phyloP scores from a whole-genome alignment of 768 basidiomycete species.

The Calvatia gigantea region DNA sequence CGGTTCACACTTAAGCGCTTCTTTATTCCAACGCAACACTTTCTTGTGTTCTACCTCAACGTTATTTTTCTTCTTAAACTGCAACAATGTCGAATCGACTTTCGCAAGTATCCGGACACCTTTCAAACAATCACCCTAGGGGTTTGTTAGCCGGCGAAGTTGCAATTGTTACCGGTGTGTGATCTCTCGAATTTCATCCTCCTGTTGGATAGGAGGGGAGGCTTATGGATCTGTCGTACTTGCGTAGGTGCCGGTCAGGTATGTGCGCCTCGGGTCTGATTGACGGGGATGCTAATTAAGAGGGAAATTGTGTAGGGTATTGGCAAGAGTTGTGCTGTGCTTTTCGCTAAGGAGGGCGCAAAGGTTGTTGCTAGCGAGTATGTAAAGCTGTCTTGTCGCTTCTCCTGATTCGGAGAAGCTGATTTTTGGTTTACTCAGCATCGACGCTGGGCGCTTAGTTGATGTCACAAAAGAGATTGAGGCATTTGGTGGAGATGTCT shows the following conservation, averaged over 20 bases:
- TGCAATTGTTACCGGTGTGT: constrained; percentile 79
- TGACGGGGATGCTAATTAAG: not conserved
- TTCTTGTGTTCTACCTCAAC: not conserved
- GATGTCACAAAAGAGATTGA: constrained; percentile 72
- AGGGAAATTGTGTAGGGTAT: constrained; percentile 57
- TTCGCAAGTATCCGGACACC: constrained; percentile 67
- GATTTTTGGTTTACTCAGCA: constrained; percentile 38
- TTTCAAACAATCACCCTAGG: constrained; percentile 47
- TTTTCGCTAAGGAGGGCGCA: constrained; percentile 83
- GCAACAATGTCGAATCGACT: constrained; percentile 52
- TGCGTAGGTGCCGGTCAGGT: constrained; percentile 73
- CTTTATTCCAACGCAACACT: not conserved
- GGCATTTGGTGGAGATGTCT: constrained; percentile 65
- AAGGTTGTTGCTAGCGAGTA: constrained; percentile 86
- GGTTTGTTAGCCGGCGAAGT: constrained; percentile 76
- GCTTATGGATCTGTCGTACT: not conserved
- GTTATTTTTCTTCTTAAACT: not conserved
- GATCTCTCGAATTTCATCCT: not conserved
- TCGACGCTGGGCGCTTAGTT: constrained; percentile 68
- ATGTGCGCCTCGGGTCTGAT: not conserved
- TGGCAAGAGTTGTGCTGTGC: constrained; percentile 66
- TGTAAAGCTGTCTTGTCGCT: constrained; percentile 17
- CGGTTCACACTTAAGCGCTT: not conserved
- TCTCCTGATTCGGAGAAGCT: not conserved
- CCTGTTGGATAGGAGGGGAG: not conserved